phyloP scores from a whole-genome alignment of 1,284 basidiomycete genomes.

The Marasmius oreades region DNA sequence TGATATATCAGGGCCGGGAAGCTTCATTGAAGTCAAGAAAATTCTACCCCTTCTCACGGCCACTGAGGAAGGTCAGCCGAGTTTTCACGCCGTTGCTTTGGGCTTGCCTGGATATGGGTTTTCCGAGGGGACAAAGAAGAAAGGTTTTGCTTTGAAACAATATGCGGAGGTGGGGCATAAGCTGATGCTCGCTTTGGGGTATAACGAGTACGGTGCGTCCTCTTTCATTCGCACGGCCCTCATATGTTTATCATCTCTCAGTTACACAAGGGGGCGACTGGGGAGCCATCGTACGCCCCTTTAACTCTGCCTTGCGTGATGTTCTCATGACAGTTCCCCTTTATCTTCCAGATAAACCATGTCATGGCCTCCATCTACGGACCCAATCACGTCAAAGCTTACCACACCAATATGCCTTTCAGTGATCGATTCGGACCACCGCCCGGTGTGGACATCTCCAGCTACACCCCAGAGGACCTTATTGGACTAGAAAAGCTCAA shows the following conservation, averaged over 20 bases:
- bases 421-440: constrained; percentile 1
- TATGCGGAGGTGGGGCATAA: constrained; percentile 42
- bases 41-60: constrained; percentile 45
- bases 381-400: constrained; percentile 32
- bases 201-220: constrained; percentile 35
- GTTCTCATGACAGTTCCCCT: neutral
- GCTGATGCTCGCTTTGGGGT: constrained; percentile 44
- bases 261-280: constrained; percentile 55
- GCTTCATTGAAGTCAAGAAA: constrained; percentile 52
- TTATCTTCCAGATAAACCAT: constrained; percentile 25
- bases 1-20: constrained; percentile 48
- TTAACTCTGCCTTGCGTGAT: neutral
- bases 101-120: constrained; percentile 51
- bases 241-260: constrained; percentile 17
- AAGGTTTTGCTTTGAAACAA: constrained; percentile 26
- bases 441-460: neutral
- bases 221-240: too few relatives aligned
- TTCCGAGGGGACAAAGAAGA: constrained; percentile 37
- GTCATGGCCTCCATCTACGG: constrained; percentile 31
- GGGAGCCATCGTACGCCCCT: constrained; percentile 34
- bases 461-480: constrained; percentile 20
- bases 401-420: constrained; percentile 35
- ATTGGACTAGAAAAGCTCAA: constrained; percentile 18
- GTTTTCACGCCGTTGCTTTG: constrained; percentile 46
- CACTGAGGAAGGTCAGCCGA: constrained; percentile 28